Base-by-base conservation (phyloP, 345 rosid genomes). In the Lumnitzera racemosa region DNA sequence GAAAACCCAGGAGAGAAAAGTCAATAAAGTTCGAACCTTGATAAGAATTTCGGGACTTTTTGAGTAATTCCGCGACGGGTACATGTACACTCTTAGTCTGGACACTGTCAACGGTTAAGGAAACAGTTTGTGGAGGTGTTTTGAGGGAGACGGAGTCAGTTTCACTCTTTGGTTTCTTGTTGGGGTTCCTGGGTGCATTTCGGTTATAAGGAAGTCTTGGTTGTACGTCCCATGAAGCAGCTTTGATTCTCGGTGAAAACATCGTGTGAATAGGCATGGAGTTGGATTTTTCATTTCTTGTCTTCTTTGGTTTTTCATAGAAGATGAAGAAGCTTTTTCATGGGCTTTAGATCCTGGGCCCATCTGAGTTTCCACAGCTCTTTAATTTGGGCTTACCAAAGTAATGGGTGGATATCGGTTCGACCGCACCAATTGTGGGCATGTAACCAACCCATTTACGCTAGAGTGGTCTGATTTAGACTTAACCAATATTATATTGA, bases 191-290 rank as follows among this genome's bases (percentile, higher is more conserved):
- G 11, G 96, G 96, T 59, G 98, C 74, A 72, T 87, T 85, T 36
- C 77, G 96, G 50, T 86, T 87, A 81, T 89, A 86, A 12, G 86
- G 65, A 54, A 78, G 82, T 52, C 79, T 80, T 53, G 79, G 81
- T 16, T 80, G 75, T 50, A 84, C 85, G 78, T 85, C 97, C 76
- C 80, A 85, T 7, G 90, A 78, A 76, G 87, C 91, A 51, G 81
- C 73, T 20, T 72, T 69, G 52, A 67, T 3, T 16, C 29, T 20
- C 46, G 29, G 14, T 16, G 59, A 53, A 13, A 56, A 51, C 27
- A 58, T 46, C 43, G 1, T 36, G 11, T 3, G 1, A 5, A 9
- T 36, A 1, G 11, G 1, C 9, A 36, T 36, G 43, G 10, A 36
- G 43, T 36, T 0, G 25, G 29, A 61, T 17, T 27, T 36, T 6